A percentile compares a stretch with the other conserved stretches of the same genome.
Conservation (phyloP, 257 asterid species). For the Plectranthus barbatus region DNA sequence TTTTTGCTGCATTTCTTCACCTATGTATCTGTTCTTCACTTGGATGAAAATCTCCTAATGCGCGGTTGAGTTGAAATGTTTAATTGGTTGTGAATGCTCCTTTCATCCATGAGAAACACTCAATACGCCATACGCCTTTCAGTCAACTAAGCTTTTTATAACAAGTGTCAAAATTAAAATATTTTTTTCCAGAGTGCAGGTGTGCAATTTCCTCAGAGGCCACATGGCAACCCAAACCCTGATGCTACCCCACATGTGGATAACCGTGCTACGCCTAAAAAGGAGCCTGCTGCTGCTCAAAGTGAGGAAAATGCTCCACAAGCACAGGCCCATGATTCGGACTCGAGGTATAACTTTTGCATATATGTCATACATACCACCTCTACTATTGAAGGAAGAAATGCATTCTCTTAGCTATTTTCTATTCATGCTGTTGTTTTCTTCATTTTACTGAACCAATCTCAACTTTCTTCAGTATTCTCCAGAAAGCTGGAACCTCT, state of each 20-base stretch:
- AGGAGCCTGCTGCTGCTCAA: constrained; percentile 34
- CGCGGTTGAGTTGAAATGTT: background rate
- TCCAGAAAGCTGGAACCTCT: constrained; percentile 82
- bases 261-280: constrained; percentile 31
- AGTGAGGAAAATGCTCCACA: constrained; percentile 32
- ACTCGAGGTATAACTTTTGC: constrained; percentile 59
- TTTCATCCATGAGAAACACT: background rate
- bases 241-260: constrained; percentile 28
- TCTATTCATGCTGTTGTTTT: background rate
- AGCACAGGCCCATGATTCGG: constrained; percentile 43
- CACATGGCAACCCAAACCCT: constrained; percentile 34
- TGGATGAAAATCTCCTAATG: background rate
- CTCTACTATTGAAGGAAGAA: background rate
- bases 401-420: too few relatives aligned
- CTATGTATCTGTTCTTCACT: too few relatives aligned
- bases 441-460: constrained; percentile 3
- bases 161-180: constrained; percentile 6
- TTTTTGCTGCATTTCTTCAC: background rate
- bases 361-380: background rate
- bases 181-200: constrained; percentile 74
- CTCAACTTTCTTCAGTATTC: constrained; percentile 42
- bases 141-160: background rate
- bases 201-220: constrained; percentile 77
- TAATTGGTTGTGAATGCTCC: background rate
- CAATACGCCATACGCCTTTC: background rate